Base-by-base conservation (phyloP, 2,329 filamentous ascomycete genomes). In the Claviceps sp. region DNA sequence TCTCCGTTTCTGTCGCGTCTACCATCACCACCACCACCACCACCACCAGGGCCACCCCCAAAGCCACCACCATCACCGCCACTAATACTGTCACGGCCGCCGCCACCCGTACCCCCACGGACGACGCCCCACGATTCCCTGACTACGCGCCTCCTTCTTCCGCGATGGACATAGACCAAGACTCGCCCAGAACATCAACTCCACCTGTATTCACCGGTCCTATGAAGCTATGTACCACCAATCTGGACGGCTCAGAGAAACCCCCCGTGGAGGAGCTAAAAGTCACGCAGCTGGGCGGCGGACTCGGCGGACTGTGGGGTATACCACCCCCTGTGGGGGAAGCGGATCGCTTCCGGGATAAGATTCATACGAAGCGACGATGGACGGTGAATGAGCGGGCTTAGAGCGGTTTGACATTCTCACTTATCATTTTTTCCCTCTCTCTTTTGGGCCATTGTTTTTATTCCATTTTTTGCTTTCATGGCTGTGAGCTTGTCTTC, bases 361-460 rank as follows among this genome's bases (percentile, higher is more conserved):
- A 70, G 52, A 70, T 67, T 38, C 65, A 69, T 19, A 65, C 69
- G 1, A 80, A 80, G 64, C 64, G 77, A 50, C 68, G 77, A 24
- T 81, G 77, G 77, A 78, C 76, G 22, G 71, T 79, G 4, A 78
- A 71, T 46, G 76, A 80, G 58, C 69, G 65, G 52, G 60, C 58
- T 47, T 62, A 54, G 54, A 26, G 24, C n/a, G 4, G 5, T 13
- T 13, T 11, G 5, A 8, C 40, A 30, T 40, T 47, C 24, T 52
- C 34, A 47, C 24, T 52, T 39, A 47, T 7, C 44, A 37, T 34
- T 47, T 51, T 37, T 48, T 47, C 16, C 47, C 51, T 37, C 16
- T 11, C 22, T 44, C 16, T 4, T 30, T 13, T 38, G 19, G 8
- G 5, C n/a, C 19, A 4, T 5, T 8, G 26, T 10, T 38, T n/a